Base-by-base conservation (phyloP, 345 rosid genomes). In the Chamaenerion angustifolium region DNA sequence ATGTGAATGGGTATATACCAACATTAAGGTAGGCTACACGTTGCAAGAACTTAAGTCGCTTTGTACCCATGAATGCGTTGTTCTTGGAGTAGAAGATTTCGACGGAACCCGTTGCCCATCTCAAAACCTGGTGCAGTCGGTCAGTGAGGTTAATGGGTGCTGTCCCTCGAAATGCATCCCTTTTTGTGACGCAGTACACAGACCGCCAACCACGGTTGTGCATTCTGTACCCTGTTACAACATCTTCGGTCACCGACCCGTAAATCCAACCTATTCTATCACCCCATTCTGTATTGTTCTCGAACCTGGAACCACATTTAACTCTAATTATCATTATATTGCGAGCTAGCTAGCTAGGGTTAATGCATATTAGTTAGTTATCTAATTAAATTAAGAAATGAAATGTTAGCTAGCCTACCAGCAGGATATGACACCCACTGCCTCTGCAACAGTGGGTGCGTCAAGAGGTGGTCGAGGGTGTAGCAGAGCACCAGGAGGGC, bases 151-250 rank as follows among this genome's bases (percentile, higher is more conserved):
- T 89, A 59, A 89, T 89, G 0, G 97, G 97, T 14, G 97, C 97
- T 0, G 94, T 68, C 37, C 97, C 97, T 0, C 88, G 86, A 55
- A 89, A 89, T 2, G 97, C 95, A 5, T 85, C 97, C 2, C 97
- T 75, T 51, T 85, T 89, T 3, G 97, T 89, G 40, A 89, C 64
- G 53, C 97, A 89, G 61, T 89, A 89, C 13, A 89, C 64, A 0
- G 97, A 89, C 19, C 97, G 54, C 97, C 97, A 89, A 11, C 97
- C 97, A 3, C 97, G 85, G 76, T 89, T 89, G 68, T 89, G 97
- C 95, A 89, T 89, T 45, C 97, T 71, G 49, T 85, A 89, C 1
- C 97, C 97, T 0, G 97, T 89, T 17, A 89, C 94, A 54, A 89
- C 97, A 27, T 88, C 95, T 61, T 77, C 84, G 1, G 88, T 81